Evolutionary conservation across 441 rosid genomes (phyloP), one percentile per base, ranked within the genome.

Genomic region (Erysimum cheiri): DNA sequence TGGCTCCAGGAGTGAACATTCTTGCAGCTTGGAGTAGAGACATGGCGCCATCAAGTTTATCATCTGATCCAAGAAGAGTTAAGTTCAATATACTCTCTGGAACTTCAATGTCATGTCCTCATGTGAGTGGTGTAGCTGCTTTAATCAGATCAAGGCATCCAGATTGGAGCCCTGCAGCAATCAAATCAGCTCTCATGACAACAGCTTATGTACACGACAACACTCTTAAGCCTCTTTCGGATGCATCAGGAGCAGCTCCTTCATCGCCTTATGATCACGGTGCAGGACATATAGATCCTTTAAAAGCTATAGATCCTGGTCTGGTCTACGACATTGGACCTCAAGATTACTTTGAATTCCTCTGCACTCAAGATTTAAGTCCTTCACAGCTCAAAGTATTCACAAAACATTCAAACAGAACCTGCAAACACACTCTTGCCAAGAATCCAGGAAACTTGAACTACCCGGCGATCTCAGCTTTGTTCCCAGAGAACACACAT

Each of bases 71-170:
- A 28, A 81, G 97, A 39, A 80, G 88, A 37, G 91, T 85, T 15
- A 83, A 83, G 64, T 94, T 94, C 83, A 94, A 91, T 39, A 86
- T 92, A 35, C 72, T 94, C 15, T 94, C 99, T 0, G 99, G 97
- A 44, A 94, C 99, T 70, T 94, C 98, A 15, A 94, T 94, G 99
- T 88, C 98, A 1, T 91, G 97, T 70, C 97, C 98, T 8, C 98
- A 93, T 69, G 97, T 93, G 44, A 89, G 96, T 35, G 98, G 98
- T 22, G 76, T 91, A 2, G 98, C 95, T 3, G 98, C 98, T 6
- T 74, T 93, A 79, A 81, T 93, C 64, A 93, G 83, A 72, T 90
- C 95, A n/a, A 83, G 88, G 70, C 97, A 91, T 61, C 96, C 97
- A 3, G 93, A 88, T 17, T 93, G 97, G 98, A 88, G 95, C 33